These are phyloP conservation scores for Aspergillus japonicus DNA, from an alignment of 2,329 filamentous ascomycete genomes.

Conservation along the genomic window DNA sequence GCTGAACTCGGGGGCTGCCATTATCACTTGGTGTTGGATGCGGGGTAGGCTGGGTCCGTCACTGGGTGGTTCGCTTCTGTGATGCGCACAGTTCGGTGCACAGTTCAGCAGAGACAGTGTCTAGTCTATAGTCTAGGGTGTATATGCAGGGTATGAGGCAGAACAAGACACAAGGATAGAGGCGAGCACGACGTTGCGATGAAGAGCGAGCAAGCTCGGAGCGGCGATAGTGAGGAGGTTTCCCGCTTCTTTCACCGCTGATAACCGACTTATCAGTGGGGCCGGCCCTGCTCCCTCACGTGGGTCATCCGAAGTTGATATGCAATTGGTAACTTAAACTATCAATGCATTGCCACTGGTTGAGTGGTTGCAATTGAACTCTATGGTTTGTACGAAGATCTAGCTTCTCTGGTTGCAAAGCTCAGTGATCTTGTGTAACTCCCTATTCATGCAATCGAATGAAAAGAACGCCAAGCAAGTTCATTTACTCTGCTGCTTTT, in stretches of 20 bases:
- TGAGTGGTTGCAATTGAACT: no score
- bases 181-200: not conserved
- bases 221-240: not conserved
- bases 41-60: not conserved
- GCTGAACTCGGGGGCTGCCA: slow-evolving; percentile 23
- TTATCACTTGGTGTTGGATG: slow-evolving; percentile 8
- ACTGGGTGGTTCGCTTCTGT: not conserved
- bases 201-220: not conserved
- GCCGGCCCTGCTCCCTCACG: not conserved
- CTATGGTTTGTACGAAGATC: no score
- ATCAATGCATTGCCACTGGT: no score
- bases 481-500: no score
- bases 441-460: no score
- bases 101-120: not conserved
- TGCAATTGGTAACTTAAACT: not conserved
- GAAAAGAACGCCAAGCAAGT: no score
- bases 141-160: not conserved
- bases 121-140: not conserved
- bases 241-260: not conserved
- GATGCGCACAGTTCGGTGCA: not conserved
- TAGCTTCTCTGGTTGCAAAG: no score
- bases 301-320: not conserved
- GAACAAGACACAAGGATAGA: not conserved
- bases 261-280: slow-evolving; percentile 3
- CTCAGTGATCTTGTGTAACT: no score